Conservation (phyloP, 2,329 filamentous ascomycete genomes). For the Dissoconium aciculare region DNA sequence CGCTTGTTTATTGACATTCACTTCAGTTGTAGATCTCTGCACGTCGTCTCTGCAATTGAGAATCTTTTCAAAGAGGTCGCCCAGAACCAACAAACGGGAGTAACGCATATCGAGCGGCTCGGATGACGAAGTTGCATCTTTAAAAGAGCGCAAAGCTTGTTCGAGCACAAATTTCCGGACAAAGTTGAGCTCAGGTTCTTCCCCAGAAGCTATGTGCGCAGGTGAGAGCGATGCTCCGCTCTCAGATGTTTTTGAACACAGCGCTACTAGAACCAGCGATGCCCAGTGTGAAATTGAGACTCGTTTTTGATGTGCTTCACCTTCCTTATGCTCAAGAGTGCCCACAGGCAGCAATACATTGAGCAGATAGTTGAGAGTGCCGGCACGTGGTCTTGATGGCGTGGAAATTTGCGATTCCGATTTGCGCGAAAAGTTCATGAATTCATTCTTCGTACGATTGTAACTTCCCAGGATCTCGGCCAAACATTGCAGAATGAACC, state of each 20-base stretch:
- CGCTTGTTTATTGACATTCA: constrained; percentile 52
- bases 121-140: constrained; percentile 63
- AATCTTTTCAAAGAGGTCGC: constrained; percentile 87
- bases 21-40: constrained; percentile 26
- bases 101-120: constrained; percentile 79
- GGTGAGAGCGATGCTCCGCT: constrained; percentile 3
- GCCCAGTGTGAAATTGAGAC: constrained; percentile 72
- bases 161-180: constrained; percentile 92
- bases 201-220: constrained; percentile 41
- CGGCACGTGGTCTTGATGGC: constrained; percentile 84
- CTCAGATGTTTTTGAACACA: constrained; percentile 80
- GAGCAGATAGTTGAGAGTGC: constrained; percentile 84
- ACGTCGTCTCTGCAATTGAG: constrained; percentile 60
- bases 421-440: constrained; percentile 96
- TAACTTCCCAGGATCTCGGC: constrained; percentile 84
- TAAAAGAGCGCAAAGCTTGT: constrained; percentile 81
- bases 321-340: constrained; percentile 56
- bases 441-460: constrained; percentile 90
- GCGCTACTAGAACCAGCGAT: constrained; percentile 68
- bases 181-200: constrained; percentile 73
- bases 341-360: constrained; percentile 58
- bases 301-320: constrained; percentile 68
- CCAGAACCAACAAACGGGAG: constrained; percentile 69
- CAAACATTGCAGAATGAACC: constrained; percentile 83
- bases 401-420: constrained; percentile 70